Percentiles rank a stretch among this genome's conserved stretches.
Evolutionary conservation across 371 early-diverging fungal species (phyloP).

Genomic region (Mucor plumbeus): DNA sequence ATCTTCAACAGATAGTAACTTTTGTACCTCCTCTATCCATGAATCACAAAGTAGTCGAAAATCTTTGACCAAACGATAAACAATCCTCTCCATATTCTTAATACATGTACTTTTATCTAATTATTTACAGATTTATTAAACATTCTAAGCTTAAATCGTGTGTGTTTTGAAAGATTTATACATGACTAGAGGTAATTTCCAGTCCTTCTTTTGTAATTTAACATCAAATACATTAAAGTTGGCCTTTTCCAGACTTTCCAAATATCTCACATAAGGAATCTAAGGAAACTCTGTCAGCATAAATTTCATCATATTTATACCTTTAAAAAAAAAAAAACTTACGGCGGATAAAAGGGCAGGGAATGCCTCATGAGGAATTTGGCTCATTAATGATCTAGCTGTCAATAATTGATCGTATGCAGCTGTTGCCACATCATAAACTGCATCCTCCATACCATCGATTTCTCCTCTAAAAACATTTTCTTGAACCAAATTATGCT

Average conservation of each 20-base stretch:
- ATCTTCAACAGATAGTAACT: constrained; percentile 13
- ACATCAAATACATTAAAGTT: constrained; percentile 79
- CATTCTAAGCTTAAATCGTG: constrained; percentile 17
- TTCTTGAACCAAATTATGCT: constrained; percentile 76
- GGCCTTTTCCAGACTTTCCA: constrained; percentile 67
- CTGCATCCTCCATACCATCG: constrained; percentile 69
- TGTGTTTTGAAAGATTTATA: constrained; percentile 50
- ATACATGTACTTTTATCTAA: neutral
- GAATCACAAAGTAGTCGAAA: constrained; percentile 30
- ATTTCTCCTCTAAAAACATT: constrained; percentile 74
- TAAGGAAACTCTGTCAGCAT: constrained; percentile 11
- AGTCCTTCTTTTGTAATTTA: constrained; percentile 61
- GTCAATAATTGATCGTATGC: constrained; percentile 83
- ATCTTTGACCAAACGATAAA: constrained; percentile 18
- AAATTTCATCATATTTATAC: neutral
- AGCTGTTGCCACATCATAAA: constrained; percentile 81
- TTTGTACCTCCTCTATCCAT: constrained; percentile 18
- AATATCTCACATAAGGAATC: constrained; percentile 64
- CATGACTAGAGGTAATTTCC: constrained; percentile 71
- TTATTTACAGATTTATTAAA: constrained; percentile 8
- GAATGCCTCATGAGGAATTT: constrained; percentile 57
- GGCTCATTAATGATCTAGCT: constrained; percentile 67
- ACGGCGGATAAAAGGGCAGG: constrained; percentile 74
- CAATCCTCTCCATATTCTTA: neutral
- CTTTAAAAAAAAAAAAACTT: constrained; percentile 16